Conservation (phyloP, 2,329 filamentous ascomycete species). For the Aspergillus sp. region DNA sequence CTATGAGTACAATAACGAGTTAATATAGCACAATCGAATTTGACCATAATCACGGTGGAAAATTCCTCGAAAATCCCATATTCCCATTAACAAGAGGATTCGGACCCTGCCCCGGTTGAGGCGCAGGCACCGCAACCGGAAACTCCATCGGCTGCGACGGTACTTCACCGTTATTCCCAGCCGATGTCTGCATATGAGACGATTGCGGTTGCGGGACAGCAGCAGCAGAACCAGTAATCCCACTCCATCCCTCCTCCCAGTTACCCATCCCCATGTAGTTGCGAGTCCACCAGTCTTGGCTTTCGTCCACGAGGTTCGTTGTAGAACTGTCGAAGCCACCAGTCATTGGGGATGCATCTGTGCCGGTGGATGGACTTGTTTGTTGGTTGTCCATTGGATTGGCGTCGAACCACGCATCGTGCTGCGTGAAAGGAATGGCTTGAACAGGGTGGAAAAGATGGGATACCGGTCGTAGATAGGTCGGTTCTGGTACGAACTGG, state of each 20-base stretch:
- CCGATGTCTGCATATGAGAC: slow-evolving; percentile 5
- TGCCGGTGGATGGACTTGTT: slow-evolving; percentile 22
- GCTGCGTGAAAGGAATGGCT: slow-evolving; percentile 18
- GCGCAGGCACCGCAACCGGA: slow-evolving; percentile 3
- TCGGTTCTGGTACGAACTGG: slow-evolving; percentile 22
- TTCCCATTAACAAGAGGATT: slow-evolving; percentile 5
- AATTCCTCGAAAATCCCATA: slow-evolving; percentile 9
- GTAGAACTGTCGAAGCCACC: slow-evolving; percentile 49
- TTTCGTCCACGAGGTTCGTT: slow-evolving; percentile 55
- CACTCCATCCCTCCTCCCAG: slow-evolving; percentile 41
- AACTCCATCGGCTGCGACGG: slow-evolving; percentile 5
- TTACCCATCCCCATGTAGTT: slow-evolving; percentile 59
- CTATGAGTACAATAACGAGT: too few relatives aligned
- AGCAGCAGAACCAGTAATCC: slow-evolving; percentile 9
- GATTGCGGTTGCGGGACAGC: slow-evolving; percentile 1
- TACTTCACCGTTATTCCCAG: slow-evolving; percentile 3
- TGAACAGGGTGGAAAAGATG: slow-evolving; percentile 14
- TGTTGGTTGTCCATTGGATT: slow-evolving; percentile 19
- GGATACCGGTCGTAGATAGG: slow-evolving; percentile 23
- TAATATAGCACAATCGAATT: too few relatives aligned
- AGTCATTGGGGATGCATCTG: slow-evolving; percentile 41
- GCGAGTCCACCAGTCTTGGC: slow-evolving; percentile 58
- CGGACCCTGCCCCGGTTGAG: slow-evolving; percentile 4
- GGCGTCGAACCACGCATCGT: slow-evolving; percentile 29
- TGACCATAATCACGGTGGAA: slow-evolving; percentile 1